Evolutionary conservation across 2,329 filamentous ascomycete genomes (phyloP), one percentile per base, ranked within the genome.

Genomic region (Graphiopsis chlorocephala): DNA sequence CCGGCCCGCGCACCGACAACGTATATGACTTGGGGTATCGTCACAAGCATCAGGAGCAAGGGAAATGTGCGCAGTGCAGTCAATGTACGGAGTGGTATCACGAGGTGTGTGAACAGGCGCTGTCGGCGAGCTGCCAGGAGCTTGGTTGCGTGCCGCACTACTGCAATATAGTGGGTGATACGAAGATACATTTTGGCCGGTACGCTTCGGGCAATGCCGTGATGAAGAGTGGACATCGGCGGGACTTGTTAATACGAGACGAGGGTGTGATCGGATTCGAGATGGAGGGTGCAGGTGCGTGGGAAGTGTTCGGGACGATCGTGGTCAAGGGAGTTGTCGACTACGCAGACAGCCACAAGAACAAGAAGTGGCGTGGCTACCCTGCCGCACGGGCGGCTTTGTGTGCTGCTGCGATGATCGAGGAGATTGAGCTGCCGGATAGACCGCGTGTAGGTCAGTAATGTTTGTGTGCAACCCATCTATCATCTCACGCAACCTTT

Each of bases 221-320:
- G 29, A 57, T 69, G 26, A 68, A 68, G 53, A 65, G 66, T 47
- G 67, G 48, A 2, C 38, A 55, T 45, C 59, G 58, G 5, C 62
- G 67, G 11, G 66, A 69, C 38, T 11, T 28, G 0, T 67, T 80
- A 67, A 69, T 65, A 70, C 63, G 56, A 67, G 66, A 64, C 63
- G 64, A 64, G 42, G 20, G 28, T 4, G 57, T 67, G 0, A 66
- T 70, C 20, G 68, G 61, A 0, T 67, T 71, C 38, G 69, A 71
- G 63, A 71, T 68, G 66, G 72, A 70, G 57, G 68, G 68, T 31
- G 67, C 68, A 10, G 67, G 68, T 11, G 61, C 59, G 2, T 68
- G 67, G 68, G 65, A 68, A 29, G 42, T 60, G 35, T 47, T 67
- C 20, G 35, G 35, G 4, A 66, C 61, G 11, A 59, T 68, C 23